A percentile compares a stretch with the other conserved stretches of the same genome.
Conservation (phyloP, 352 stramenopile genomes). For the Plasmopara viticola region DNA sequence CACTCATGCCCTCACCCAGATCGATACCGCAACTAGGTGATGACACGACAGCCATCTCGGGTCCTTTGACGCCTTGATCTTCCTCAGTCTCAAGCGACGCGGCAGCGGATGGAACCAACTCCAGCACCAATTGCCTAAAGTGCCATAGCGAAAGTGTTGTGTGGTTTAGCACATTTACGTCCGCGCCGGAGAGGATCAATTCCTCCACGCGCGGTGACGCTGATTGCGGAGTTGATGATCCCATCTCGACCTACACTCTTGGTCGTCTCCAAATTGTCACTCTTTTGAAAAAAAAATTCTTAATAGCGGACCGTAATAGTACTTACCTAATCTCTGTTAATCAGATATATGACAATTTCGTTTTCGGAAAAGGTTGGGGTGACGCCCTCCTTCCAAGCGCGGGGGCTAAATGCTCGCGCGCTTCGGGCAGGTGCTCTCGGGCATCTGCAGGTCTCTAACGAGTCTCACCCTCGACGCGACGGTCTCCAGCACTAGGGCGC, state of each 20-base stretch:
- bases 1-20: constrained; percentile 65
- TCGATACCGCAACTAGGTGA: constrained; percentile 21
- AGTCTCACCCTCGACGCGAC: too few species aligned
- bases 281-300: neutral
- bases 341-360: too few species aligned
- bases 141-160: constrained; percentile 76
- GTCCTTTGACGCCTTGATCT: constrained; percentile 8
- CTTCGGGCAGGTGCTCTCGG: too few species aligned
- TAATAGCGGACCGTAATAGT: too few species aligned
- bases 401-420: too few species aligned
- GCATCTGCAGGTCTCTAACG: too few species aligned
- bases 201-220: constrained; percentile 32
- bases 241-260: constrained; percentile 20
- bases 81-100: constrained; percentile 13
- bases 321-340: too few species aligned
- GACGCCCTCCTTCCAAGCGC: too few species aligned
- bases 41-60: neutral
- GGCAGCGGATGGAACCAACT: constrained; percentile 31
- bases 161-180: constrained; percentile 69
- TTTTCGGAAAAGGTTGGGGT: too few species aligned
- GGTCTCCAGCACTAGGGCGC: too few species aligned
- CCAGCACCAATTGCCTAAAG: constrained; percentile 54
- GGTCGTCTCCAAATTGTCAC: constrained; percentile 2
- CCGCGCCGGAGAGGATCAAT: constrained; percentile 47
- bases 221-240: constrained; percentile 6